Percentiles rank a stretch among this genome's conserved stretches.
Evolutionary conservation across 805 yeast species (phyloP).

Genomic region (Spathaspora gorwiae): DNA sequence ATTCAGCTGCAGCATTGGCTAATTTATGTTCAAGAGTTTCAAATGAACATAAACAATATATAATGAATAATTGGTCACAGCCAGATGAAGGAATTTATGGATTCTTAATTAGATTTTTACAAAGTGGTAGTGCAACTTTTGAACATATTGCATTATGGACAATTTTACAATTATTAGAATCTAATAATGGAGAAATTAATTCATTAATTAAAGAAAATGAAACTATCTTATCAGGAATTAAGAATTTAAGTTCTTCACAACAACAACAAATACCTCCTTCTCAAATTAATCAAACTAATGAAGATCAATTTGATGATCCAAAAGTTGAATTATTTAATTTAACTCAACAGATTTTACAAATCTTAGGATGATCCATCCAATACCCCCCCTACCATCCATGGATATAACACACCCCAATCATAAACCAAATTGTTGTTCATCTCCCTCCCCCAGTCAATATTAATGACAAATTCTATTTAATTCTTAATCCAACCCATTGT

Average conservation of each 20-base stretch:
- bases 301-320: constrained; percentile 54
- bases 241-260: constrained; percentile 40
- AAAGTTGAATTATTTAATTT: constrained; percentile 60
- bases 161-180: constrained; percentile 84
- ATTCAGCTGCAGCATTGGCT: constrained; percentile 97
- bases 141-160: constrained; percentile 99
- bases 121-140: constrained; percentile 84
- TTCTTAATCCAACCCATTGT: no score
- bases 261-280: constrained; percentile 25
- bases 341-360: constrained; percentile 63
- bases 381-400: background rate
- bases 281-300: constrained; percentile 17
- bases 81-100: constrained; percentile 85
- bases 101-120: constrained; percentile 74
- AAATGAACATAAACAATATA: constrained; percentile 67
- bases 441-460: no score
- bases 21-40: constrained; percentile 85
- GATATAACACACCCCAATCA: no score
- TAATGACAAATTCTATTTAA: no score
- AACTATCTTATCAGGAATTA: constrained; percentile 51
- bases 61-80: constrained; percentile 69
- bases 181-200: constrained; percentile 64
- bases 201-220: constrained; percentile 51
- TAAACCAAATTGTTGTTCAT: no score
- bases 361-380: constrained; percentile 26